Base-by-base conservation (phyloP, 495 filamentous ascomycete species). In the Cenococcum geophilum region DNA sequence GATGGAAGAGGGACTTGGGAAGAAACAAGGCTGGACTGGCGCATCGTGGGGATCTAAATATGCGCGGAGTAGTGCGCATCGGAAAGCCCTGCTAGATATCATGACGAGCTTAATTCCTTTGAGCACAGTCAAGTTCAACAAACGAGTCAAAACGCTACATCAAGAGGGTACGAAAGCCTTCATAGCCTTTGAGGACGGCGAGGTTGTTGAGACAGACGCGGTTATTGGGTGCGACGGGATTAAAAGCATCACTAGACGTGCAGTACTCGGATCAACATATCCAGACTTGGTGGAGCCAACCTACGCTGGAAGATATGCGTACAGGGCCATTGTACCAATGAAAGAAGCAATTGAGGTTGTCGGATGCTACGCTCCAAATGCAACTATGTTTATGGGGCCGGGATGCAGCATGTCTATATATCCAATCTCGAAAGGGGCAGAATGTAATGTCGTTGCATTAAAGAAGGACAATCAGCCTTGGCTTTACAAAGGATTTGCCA, bases 181-280 rank as follows among this genome's bases (percentile, higher is more conserved):
- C 14, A 36, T 67, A 4, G 48, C 14, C 6, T 67, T 67, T 57
- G 50, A 63, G 20, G 61, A 67, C 52, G 61, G 64, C 2, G 50
- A 61, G 21, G 43, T 55, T 0, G 50, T 59, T 11, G 23, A 52
- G 18, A 45, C 58, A 56, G 61, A 45, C 5, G 55, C 60, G 14
- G 64, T 63, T 9, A 52, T 67, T 12, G 61, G 43, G 3, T 55
- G 48, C 25, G 64, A 67, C 55, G 64, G 64, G 21, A 56, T 67
- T n/a, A 63, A 67, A 27, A 56, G 64, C n/a, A 45, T 59, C 20
- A 56, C 60, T 18, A 18, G 64, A 32, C 21, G 45, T 1, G 52
- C 58, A 8, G 60, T 67, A 4, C 61, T 67, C 8, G 59, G 56
- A 12, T 27, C 58, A 1, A 50, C 36, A 42, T 58, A 52, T 34